Conservation (phyloP, 179 eudicot genomes). For the Camellia oleifera region DNA sequence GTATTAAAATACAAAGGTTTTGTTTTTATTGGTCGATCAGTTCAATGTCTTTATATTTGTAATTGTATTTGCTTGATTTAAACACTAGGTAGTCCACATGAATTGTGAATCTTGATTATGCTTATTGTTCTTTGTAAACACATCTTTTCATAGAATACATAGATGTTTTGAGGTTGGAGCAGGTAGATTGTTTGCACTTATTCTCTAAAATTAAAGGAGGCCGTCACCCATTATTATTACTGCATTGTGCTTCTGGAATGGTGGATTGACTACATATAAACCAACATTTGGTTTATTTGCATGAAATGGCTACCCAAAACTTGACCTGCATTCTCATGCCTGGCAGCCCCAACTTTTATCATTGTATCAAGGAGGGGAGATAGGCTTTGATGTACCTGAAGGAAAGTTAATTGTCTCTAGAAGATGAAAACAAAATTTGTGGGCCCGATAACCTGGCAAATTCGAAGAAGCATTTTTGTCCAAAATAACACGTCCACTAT, state of each 20-base stretch:
- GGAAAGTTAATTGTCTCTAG: not conserved
- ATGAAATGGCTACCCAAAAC: no score
- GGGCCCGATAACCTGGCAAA: not conserved
- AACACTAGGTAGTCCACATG: not conserved
- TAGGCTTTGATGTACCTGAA: not conserved
- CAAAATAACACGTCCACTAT: not conserved
- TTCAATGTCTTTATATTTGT: not conserved
- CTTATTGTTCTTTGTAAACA: not conserved
- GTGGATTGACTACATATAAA: no score
- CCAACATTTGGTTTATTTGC: no score
- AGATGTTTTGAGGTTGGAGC: not conserved
- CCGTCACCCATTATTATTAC: no score
- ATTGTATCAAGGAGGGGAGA: not conserved
- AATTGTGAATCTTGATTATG: not conserved
- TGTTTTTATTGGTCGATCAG: not conserved
- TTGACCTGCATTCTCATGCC: no score
- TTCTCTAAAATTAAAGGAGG: no score
- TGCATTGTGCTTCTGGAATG: no score
- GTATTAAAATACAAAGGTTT: conserved; percentile 29
- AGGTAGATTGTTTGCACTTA: no score
- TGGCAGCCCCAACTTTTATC: no score
- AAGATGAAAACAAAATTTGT: not conserved
- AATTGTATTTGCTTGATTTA: not conserved
- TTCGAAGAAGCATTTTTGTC: no score
- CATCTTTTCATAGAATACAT: not conserved